A percentile compares a stretch with the other conserved stretches of the same genome.
These are phyloP conservation scores for Penicillium polonicum DNA, from an alignment of 2,329 filamentous ascomycete genomes.

Conservation along the genomic window DNA sequence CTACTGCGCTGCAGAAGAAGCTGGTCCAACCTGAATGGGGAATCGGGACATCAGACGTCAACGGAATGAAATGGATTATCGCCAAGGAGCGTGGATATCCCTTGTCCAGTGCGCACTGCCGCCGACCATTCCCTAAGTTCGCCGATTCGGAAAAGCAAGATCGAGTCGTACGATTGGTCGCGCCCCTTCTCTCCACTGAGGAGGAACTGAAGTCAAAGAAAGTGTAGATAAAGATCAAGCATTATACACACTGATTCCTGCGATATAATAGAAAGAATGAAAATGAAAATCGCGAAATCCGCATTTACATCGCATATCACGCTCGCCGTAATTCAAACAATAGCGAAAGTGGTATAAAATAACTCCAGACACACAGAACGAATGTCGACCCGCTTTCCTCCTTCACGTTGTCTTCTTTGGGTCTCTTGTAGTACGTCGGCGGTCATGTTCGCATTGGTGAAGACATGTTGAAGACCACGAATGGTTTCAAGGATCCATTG, in stretches of 20 bases:
- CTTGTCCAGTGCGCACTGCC: slow-evolving; percentile 51
- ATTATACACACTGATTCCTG: not conserved
- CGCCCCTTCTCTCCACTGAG: not conserved
- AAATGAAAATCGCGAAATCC: not conserved
- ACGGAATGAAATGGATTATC: slow-evolving; percentile 61
- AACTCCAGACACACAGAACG: not conserved
- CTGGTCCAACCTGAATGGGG: slow-evolving; percentile 56
- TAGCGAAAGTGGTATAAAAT: not conserved
- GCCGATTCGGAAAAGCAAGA: slow-evolving; percentile 23
- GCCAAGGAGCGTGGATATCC: slow-evolving; percentile 56
- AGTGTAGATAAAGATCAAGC: not conserved
- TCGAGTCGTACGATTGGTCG: not conserved
- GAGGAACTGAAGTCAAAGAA: not conserved
- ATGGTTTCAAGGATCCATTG: slow-evolving; percentile 53
- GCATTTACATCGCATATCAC: not conserved
- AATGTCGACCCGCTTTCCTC: slow-evolving; percentile 18
- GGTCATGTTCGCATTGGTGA: slow-evolving; percentile 42
- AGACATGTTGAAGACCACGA: slow-evolving; percentile 35
- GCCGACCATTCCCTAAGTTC: slow-evolving; percentile 56
- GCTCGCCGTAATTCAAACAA: not conserved
- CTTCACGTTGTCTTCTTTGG: slow-evolving; percentile 37
- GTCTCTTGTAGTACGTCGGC: slow-evolving; percentile 42
- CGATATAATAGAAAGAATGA: not conserved
- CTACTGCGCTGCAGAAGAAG: slow-evolving; percentile 51
- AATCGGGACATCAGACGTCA: slow-evolving; percentile 59